Evolutionary conservation across 768 basidiomycete genomes (phyloP), one percentile per base, ranked within the genome.

Genomic region (Kondoa malvinella): DNA sequence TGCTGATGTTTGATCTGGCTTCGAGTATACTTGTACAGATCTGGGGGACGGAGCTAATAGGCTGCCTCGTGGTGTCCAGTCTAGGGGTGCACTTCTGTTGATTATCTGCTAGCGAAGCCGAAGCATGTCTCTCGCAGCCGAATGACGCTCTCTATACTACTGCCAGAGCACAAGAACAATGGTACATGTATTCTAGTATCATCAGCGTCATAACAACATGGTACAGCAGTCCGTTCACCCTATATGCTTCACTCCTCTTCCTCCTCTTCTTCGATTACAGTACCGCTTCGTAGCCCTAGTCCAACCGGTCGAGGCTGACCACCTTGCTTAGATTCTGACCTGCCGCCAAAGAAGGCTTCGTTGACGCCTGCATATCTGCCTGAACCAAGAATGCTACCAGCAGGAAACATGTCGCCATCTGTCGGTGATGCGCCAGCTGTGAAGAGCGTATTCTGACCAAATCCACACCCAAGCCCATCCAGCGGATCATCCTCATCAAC

Each of bases 181-280:
- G n/a, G n/a, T n/a, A n/a, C n/a, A n/a, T n/a, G n/a, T n/a, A n/a
- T n/a, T n/a, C n/a, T n/a, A n/a, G n/a, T n/a, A n/a, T n/a, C n/a
- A n/a, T n/a, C n/a, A n/a, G n/a, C n/a, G n/a, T n/a, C n/a, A n/a
- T n/a, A n/a, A n/a, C n/a, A n/a, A n/a, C n/a, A n/a, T n/a, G n/a
- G n/a, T n/a, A n/a, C n/a, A n/a, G n/a, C n/a, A n/a, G n/a, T n/a
- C n/a, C n/a, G n/a, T n/a, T n/a, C n/a, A n/a, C n/a, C n/a, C n/a
- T n/a, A n/a, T n/a, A n/a, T n/a, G n/a, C n/a, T n/a, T 65, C 32
- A 57, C 57, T 72, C 67, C 40, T 73, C 72, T 17, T 73, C 72
- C 60, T 73, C 72, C 27, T 73, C 72, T 56, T 73, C 72, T 25
- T 72, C 69, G 3, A 70, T 67, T 29, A 72, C 66, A 14, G 65